A percentile compares a stretch with the other conserved stretches of the same genome.
These are phyloP conservation scores for Cercospora berteroae DNA, from an alignment of 2,329 filamentous ascomycete species.

Conservation along the genomic window DNA sequence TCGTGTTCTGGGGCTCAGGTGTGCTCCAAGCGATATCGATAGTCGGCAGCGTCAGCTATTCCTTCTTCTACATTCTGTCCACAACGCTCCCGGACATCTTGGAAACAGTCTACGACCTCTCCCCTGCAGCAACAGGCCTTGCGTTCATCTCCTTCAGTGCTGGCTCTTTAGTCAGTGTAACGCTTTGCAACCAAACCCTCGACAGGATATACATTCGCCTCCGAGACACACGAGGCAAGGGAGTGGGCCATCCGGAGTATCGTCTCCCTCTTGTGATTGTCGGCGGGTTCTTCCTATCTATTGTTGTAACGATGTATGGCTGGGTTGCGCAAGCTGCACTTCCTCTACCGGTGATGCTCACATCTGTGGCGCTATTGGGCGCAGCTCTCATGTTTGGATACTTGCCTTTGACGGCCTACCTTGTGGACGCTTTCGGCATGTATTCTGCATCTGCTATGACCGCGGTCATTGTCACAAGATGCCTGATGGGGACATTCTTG, in stretches of 20 bases:
- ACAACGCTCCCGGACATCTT: constrained; percentile 48
- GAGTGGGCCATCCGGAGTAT: constrained; percentile 53
- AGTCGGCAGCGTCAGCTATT: constrained; percentile 45
- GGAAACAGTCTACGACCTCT: constrained; percentile 43
- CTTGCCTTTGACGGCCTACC: constrained; percentile 46
- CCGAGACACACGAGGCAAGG: constrained; percentile 30
- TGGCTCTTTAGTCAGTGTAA: constrained; percentile 43
- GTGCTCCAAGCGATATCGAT: constrained; percentile 55
- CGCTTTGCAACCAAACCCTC: constrained; percentile 37
- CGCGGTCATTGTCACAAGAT: constrained; percentile 45
- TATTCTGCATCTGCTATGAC: constrained; percentile 49
- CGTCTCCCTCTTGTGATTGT: constrained; percentile 60
- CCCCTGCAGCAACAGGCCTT: constrained; percentile 53
- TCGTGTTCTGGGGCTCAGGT: constrained; percentile 49
- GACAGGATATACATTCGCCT: constrained; percentile 40
- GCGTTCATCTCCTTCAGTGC: constrained; percentile 57
- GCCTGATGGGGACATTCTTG: constrained; percentile 46
- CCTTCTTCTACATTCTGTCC: constrained; percentile 49
- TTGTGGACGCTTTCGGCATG: constrained; percentile 48
- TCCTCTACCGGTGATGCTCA: constrained; percentile 57
- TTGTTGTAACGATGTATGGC: constrained; percentile 58
- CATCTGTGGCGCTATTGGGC: constrained; percentile 53
- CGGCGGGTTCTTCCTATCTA: constrained; percentile 52
- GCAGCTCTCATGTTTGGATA: constrained; percentile 47
- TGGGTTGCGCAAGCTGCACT: constrained; percentile 52